Evolutionary conservation across 192 early-diverging fungal genomes (phyloP).

Genomic region (Podila clonocystis): DNA sequence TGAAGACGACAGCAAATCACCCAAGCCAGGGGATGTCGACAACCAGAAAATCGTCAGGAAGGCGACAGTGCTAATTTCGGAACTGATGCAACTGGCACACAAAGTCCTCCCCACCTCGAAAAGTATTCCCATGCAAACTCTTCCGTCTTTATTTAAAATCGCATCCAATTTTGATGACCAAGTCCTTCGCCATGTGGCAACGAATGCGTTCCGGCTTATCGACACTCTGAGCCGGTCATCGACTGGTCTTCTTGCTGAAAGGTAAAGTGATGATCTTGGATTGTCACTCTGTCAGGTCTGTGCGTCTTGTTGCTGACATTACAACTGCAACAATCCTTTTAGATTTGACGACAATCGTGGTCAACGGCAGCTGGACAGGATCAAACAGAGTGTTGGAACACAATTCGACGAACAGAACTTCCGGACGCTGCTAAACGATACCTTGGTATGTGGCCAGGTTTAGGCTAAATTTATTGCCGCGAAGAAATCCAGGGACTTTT

Average conservation of each 20-base stretch:
- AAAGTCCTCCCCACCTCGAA: constrained; percentile 65
- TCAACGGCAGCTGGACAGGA: constrained; percentile 61
- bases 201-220: constrained; percentile 77
- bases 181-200: constrained; percentile 76
- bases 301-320: constrained; percentile 21
- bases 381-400: constrained; percentile 65
- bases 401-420: constrained; percentile 82
- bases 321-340: background rate
- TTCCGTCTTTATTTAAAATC: constrained; percentile 77
- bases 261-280: constrained; percentile 4
- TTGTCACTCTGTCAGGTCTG: background rate
- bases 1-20: constrained; percentile 61
- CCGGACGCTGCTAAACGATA: constrained; percentile 69
- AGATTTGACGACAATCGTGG: constrained; percentile 26
- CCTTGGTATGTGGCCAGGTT: constrained; percentile 58
- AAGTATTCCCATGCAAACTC: constrained; percentile 58
- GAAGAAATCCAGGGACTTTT: background rate
- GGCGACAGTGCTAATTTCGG: constrained; percentile 77
- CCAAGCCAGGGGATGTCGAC: constrained; percentile 10
- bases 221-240: constrained; percentile 67
- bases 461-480: background rate
- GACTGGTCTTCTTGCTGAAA: constrained; percentile 44
- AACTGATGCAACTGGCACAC: constrained; percentile 78
- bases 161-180: constrained; percentile 84
- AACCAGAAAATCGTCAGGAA: constrained; percentile 61